Evolutionary conservation across 805 yeast species (phyloP).

Genomic region (Cyberlindnera galapagoensis): DNA sequence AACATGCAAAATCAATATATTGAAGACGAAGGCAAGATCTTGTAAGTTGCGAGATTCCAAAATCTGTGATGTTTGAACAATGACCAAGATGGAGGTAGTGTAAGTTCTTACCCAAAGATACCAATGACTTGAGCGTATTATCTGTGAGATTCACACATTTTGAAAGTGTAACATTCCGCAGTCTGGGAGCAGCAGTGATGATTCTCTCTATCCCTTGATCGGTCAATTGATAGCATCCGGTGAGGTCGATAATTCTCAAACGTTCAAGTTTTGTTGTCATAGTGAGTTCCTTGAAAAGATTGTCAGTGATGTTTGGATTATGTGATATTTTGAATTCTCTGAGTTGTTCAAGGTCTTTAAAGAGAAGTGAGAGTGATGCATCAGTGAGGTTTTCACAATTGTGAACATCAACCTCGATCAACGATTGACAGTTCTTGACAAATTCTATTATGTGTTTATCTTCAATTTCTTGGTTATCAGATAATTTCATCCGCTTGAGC

Average conservation of each 20-base stretch:
- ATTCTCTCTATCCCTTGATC: conserved; percentile 72
- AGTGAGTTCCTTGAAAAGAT: conserved; percentile 50
- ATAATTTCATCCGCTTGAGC: conserved; percentile 76
- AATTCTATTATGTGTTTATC: conserved; percentile 56
- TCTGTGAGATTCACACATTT: conserved; percentile 88
- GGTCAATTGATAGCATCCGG: conserved; percentile 75
- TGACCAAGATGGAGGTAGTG: conserved; percentile 93
- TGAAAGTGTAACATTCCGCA: conserved; percentile 82
- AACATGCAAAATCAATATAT: conserved; percentile 92
- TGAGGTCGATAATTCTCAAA: conserved; percentile 75
- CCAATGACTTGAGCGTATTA: conserved; percentile 61
- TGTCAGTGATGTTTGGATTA: conserved; percentile 63
- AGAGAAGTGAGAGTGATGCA: conserved; percentile 47
- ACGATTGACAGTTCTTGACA: conserved; percentile 64
- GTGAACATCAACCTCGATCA: conserved; percentile 88
- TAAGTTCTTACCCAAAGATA: conserved; percentile 68
- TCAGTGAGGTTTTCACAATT: conserved; percentile 73
- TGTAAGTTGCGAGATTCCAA: conserved; percentile 71
- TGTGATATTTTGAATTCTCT: conserved; percentile 81
- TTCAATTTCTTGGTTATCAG: conserved; percentile 60
- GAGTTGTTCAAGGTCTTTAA: conserved; percentile 58
- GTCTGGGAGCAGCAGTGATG: conserved; percentile 71
- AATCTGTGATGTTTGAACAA: conserved; percentile 84
- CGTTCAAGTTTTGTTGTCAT: conserved; percentile 47
- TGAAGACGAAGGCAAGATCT: conserved; percentile 78